Evolutionary conservation across 352 stramenopile species (phyloP), one percentile per base, ranked within the genome.

Genomic region (Pythium biforme): DNA sequence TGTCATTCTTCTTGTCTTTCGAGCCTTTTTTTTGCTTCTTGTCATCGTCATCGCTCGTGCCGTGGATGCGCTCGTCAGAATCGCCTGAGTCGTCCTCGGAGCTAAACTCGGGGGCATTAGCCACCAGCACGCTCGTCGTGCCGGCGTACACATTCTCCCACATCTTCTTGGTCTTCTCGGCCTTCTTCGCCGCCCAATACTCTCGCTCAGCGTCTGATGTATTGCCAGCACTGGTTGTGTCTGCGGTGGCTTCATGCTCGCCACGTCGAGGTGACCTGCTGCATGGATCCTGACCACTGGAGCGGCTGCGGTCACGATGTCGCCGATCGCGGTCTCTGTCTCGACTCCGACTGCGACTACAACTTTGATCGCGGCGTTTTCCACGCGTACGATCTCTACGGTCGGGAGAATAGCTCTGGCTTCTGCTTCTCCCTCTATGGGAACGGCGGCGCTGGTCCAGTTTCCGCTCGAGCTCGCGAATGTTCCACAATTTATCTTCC

Each of bases 171-270:
- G 75, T 86, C 62, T 78, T 81, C 43, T 76, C 71, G 17, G 71
- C 73, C 61, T 90, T 90, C 64, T 86, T 86, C 27, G 37, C 31
- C 12, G 76, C 77, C 81, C 81, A 90, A 27, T 76, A 86, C 26
- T 62, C 68, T 12, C 81, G 77, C 64, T 85, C 78, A 25, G 75
- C 64, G 20, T 66, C 56, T 14, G 54, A 51, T 29, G 45, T 40
- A 22, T 39, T 41, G 22, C 8, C 29, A 10, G 29, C 29, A 34
- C 29, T 4, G 10, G 29, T 10, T 34, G 29, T 10, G 10, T 50
- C 26, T 23, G 15, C 19, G 12, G 47, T 34, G 5, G 10, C 10
- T 10, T 34, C 29, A 4, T 34, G 29, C 10, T 34, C 10, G 29
- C 10, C 29, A 34, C 29, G 29, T 34, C 29, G 29, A 34, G 29